phyloP scores from a whole-genome alignment of 2,329 filamentous ascomycete genomes.

The Blastomyces gilchristii region DNA sequence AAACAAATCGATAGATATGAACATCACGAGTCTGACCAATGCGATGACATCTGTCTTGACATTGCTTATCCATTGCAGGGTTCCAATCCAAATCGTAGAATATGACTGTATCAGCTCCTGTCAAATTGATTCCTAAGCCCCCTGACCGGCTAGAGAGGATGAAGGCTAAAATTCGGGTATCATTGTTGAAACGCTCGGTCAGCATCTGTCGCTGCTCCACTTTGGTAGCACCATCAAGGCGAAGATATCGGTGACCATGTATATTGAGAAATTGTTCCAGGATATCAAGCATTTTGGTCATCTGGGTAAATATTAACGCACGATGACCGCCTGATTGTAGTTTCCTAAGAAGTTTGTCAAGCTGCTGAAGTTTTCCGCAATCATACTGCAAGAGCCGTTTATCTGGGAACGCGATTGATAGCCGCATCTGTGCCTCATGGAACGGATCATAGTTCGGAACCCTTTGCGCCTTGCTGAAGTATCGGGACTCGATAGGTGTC shows the following conservation, averaged over 20 bases:
- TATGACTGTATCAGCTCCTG: slow-evolving; percentile 92
- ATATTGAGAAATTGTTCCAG: slow-evolving; percentile 97
- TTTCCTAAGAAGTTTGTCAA: slow-evolving; percentile 75
- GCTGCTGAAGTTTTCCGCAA: slow-evolving; percentile 86
- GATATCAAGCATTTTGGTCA: slow-evolving; percentile 97
- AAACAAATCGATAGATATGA: slow-evolving; percentile 91
- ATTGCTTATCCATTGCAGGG: slow-evolving; percentile 98
- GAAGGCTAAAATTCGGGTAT: slow-evolving; percentile 84
- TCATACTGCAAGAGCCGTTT: slow-evolving; percentile 95
- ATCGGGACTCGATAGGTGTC: slow-evolving; percentile 49
- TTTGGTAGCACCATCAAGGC: slow-evolving; percentile 91
- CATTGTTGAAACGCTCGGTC: slow-evolving; percentile 93
- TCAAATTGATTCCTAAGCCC: slow-evolving; percentile 90
- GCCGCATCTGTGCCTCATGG: slow-evolving; percentile 83
- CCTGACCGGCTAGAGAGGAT: slow-evolving; percentile 92
- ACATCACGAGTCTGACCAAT: slow-evolving; percentile 97
- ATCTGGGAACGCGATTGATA: slow-evolving; percentile 94
- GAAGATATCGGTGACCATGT: slow-evolving; percentile 91
- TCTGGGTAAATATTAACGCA: slow-evolving; percentile 96
- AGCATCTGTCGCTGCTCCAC: slow-evolving; percentile 91
- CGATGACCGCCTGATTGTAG: slow-evolving; percentile 85
- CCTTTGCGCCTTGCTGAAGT: slow-evolving; percentile 37
- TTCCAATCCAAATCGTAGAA: slow-evolving; percentile 99
- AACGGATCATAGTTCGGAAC: slow-evolving; percentile 63
- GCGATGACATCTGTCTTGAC: slow-evolving; percentile 91